A percentile compares a stretch with the other conserved stretches of the same genome.
Evolutionary conservation across 176 grass and related monocot species (phyloP).

Genomic region (Phyllostachys edulis): DNA sequence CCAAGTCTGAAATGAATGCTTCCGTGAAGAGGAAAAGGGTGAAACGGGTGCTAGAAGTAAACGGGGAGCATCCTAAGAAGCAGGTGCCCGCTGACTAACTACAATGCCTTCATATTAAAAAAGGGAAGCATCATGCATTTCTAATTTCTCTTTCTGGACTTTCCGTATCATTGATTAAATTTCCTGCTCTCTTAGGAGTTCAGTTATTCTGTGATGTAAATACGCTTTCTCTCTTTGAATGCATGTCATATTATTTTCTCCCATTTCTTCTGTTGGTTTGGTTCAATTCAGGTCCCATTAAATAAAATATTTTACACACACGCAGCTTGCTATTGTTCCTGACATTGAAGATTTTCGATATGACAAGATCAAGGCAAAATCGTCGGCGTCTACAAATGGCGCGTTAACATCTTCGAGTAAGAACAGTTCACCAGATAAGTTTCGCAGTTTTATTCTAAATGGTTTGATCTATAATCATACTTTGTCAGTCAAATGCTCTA

Average conservation of each 20-base stretch:
- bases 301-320: slow-evolving; percentile 1
- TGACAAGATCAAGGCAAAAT: slow-evolving; percentile 31
- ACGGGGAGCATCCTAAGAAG: slow-evolving; percentile 23
- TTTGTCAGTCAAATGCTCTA: neutral
- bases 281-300: neutral
- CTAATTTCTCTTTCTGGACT: neutral
- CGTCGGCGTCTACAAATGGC: slow-evolving; percentile 41
- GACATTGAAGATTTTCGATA: slow-evolving; percentile 94
- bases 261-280: neutral
- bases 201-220: neutral
- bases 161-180: slow-evolving; percentile 23
- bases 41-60: slow-evolving; percentile 36
- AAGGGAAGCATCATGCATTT: neutral
- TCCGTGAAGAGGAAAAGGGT: slow-evolving; percentile 47
- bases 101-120: neutral
- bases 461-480: neutral
- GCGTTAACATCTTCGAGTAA: slow-evolving; percentile 13
- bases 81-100: slow-evolving; percentile 30
- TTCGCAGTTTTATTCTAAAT: neutral
- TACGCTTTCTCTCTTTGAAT: neutral
- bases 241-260: neutral
- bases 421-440: slow-evolving; percentile 21
- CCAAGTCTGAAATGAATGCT: neutral
- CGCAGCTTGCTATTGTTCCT: slow-evolving; percentile 55
- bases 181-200: neutral